Evolutionary conservation across 164 flowering plant species (phyloP), one percentile per base, ranked within the genome.

Genomic region (Annona squamosa): DNA sequence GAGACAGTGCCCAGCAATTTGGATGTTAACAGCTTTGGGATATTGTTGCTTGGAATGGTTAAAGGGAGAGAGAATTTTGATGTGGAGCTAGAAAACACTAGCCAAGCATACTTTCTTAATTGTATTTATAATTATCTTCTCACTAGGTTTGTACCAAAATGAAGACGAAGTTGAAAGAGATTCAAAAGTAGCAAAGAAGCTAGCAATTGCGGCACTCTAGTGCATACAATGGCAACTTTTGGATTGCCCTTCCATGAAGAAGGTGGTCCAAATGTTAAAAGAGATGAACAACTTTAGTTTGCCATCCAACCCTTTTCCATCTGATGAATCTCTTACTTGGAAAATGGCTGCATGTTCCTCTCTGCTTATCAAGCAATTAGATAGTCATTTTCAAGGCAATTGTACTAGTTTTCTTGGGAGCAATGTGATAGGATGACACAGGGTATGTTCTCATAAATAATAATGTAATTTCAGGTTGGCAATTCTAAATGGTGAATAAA

Each of bases 1-100:
- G 73, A 66, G 46, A 13, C 2, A 5, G 66, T 72, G 2, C 65
- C 68, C 12, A 45, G 9, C 18, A 72, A 72, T 26, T 72, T 56
- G 4, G 74, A 72, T 72, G 67, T 72, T 44, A 62, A 61, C 12
- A 61, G 74, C 44, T 72, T 43, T 62, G 74, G 74, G 43, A 72
- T 72, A 56, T 61, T 72, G 56, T 61, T 72, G 48, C 56, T 72
- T 7, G 74, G 62, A 61, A 45, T 72, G 68, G 74, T 46, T 12
- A 69, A 69, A 37, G 44, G 59, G 10, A 63, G 74, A n/a, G 47
- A 65, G 59, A 63, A 72, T 19, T 9, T 46, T 37, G 61, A 63
- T 45, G n/a, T 9, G 3, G 9, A 4, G 1, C 46, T 64, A 19
- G 74, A 65, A 44, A 47, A 65, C 26, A 1, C 74, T 9, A 72